These are phyloP conservation scores for Pascua sp. DNA, from an alignment of 1,284 basidiomycete species.

Conservation along the genomic window DNA sequence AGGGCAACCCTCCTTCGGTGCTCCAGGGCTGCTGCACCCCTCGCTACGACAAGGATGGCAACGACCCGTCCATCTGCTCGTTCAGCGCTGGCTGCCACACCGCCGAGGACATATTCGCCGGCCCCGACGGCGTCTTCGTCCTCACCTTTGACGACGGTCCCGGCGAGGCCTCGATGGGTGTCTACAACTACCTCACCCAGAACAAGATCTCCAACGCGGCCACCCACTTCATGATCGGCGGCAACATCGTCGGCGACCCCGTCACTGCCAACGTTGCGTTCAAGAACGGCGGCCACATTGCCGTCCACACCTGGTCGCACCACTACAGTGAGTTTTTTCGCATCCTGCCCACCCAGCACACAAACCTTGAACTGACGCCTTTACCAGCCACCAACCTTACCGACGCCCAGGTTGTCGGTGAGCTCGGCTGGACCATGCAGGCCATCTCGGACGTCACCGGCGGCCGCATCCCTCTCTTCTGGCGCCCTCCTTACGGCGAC, in stretches of 20 bases:
- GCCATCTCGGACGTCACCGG: constrained; percentile 46
- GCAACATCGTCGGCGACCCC: constrained; percentile 20
- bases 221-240: constrained; percentile 53
- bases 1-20: constrained; percentile 24
- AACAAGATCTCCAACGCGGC: constrained; percentile 52
- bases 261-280: constrained; percentile 24
- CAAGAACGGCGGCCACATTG: constrained; percentile 40
- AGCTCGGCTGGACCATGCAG: constrained; percentile 54
- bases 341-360: not conserved
- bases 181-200: constrained; percentile 54
- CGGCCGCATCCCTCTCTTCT: constrained; percentile 46
- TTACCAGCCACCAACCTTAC: constrained; percentile 53
- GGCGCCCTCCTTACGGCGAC: constrained; percentile 52
- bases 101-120: constrained; percentile 28
- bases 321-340: constrained; percentile 35
- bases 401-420: constrained; percentile 57
- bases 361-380: not conserved
- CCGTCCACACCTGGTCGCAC: constrained; percentile 57
- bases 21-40: constrained; percentile 1
- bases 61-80: constrained; percentile 39
- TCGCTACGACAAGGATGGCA: constrained; percentile 28
- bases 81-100: constrained; percentile 43
- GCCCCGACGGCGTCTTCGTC: constrained; percentile 37
- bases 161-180: constrained; percentile 50
- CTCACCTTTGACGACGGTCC: constrained; percentile 56